These are phyloP conservation scores for Colletotrichum viniferum DNA, from an alignment of 2,329 filamentous ascomycete genomes.

Conservation along the genomic window DNA sequence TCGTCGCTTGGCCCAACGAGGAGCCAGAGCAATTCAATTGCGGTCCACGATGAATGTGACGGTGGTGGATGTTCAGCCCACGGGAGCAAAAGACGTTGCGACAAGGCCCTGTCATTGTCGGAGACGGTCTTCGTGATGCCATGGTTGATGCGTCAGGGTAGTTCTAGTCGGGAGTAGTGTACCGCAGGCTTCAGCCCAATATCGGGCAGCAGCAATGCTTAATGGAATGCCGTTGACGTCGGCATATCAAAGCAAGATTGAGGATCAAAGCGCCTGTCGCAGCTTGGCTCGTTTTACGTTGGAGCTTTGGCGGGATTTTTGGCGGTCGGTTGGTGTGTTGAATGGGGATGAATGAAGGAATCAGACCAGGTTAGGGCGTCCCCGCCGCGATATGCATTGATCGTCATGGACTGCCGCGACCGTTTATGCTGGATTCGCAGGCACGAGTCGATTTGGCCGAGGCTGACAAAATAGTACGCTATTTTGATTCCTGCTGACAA, in stretches of 20 bases:
- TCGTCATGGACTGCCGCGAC: slow-evolving; percentile 1
- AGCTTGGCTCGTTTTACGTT: neutral
- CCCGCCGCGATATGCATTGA: slow-evolving; percentile 11
- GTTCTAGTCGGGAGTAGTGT: neutral
- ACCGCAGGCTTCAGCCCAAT: neutral
- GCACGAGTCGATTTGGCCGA: neutral
- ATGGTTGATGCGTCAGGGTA: neutral
- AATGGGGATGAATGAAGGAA: neutral
- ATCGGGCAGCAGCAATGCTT: neutral
- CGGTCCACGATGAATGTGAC: slow-evolving; percentile 7
- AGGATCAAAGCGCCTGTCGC: neutral
- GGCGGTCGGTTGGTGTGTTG: neutral
- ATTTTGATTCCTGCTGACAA: slow-evolving; percentile 10
- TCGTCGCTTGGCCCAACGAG: neutral
- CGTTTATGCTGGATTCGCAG: slow-evolving; percentile 2
- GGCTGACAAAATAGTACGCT: slow-evolving; percentile 13
- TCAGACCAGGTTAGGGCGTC: neutral
- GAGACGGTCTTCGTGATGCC: neutral
- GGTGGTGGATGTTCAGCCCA: neutral
- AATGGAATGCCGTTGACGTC: neutral
- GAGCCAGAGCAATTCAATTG: neutral
- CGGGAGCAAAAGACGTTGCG: neutral
- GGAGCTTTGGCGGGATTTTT: neutral
- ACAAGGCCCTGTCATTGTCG: neutral
- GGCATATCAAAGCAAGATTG: neutral